Percentiles rank a stretch among this genome's conserved stretches.
These are phyloP conservation scores for Cantharellus cinnabarinus DNA, from an alignment of 768 basidiomycete species.

Conservation along the genomic window DNA sequence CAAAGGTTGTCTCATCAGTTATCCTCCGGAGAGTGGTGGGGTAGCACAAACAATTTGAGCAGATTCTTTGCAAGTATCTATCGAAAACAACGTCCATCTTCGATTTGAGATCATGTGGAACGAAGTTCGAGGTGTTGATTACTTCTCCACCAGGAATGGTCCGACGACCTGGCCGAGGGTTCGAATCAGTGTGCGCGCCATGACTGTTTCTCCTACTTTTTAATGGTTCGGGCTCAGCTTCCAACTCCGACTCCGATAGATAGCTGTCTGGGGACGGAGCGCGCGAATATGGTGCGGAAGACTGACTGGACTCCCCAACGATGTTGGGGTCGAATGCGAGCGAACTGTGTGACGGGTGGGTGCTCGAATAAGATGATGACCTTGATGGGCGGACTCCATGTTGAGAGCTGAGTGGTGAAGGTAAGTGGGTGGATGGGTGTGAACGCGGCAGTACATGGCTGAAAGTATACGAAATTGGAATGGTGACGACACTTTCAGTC, in stretches of 20 bases:
- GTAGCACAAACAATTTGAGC: constrained; percentile 35
- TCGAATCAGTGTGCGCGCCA: constrained; percentile 11
- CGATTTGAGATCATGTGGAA: constrained; percentile 58
- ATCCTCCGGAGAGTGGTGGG: not conserved
- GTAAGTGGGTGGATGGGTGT: not conserved
- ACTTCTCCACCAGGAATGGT: not conserved
- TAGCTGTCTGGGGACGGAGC: constrained; percentile 1
- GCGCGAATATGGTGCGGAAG: not conserved
- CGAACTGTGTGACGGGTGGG: not conserved
- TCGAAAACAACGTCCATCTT: constrained; percentile 85
- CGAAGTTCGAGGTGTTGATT: constrained; percentile 24
- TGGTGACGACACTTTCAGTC: not conserved
- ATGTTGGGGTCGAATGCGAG: not conserved
- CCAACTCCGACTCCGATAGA: constrained; percentile 2
- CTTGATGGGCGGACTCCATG: not conserved
- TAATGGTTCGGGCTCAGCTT: constrained; percentile 2
- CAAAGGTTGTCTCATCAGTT: not conserved
- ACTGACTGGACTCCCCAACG: not conserved
- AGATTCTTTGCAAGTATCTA: constrained; percentile 68
- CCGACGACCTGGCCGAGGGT: not conserved
- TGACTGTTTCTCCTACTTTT: constrained; percentile 8
- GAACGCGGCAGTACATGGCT: not conserved
- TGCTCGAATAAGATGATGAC: not conserved
- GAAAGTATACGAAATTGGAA: not conserved
- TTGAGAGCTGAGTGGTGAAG: not conserved